phyloP scores from a whole-genome alignment of 2,329 filamentous ascomycete genomes.

The Elsinoe batatas region DNA sequence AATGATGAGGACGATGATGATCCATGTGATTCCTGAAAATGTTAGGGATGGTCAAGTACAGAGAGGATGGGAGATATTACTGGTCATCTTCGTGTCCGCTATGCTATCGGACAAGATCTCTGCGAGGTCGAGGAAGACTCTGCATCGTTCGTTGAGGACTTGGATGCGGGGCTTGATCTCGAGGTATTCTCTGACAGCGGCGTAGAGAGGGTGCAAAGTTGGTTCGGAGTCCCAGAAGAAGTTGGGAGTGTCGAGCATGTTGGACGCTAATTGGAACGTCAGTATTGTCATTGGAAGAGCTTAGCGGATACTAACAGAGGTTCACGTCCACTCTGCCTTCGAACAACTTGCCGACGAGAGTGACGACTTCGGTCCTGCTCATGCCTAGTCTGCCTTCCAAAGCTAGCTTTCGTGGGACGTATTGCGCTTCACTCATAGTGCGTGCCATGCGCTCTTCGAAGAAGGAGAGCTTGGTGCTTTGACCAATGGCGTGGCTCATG shows the following conservation, averaged over 20 bases:
- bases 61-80: slow-evolving; percentile 25
- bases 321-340: slow-evolving; percentile 95
- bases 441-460: slow-evolving; percentile 94
- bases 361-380: slow-evolving; percentile 83
- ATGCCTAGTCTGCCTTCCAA: slow-evolving; percentile 85
- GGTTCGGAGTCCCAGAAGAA: slow-evolving; percentile 99
- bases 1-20: slow-evolving; percentile 88
- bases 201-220: slow-evolving; percentile 86
- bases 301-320: slow-evolving; percentile 58
- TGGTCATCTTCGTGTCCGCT: slow-evolving; percentile 88
- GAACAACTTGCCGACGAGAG: slow-evolving; percentile 81
- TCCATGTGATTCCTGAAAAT: slow-evolving; percentile 71
- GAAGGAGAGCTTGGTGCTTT: slow-evolving; percentile 91
- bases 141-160: slow-evolving; percentile 92
- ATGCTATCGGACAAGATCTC: slow-evolving; percentile 90
- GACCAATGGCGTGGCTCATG: slow-evolving; percentile 93
- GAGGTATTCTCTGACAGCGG: slow-evolving; percentile 89
- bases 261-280: slow-evolving; percentile 55
- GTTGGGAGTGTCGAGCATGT: slow-evolving; percentile 90
- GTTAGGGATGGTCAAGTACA: not conserved
- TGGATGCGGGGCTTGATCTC: slow-evolving; percentile 95
- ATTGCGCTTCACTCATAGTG: slow-evolving; percentile 86
- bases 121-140: slow-evolving; percentile 90
- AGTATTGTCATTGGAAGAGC: not conserved
- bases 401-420: slow-evolving; percentile 80